phyloP scores from a whole-genome alignment of 805 yeast species.

The Nakazawaea populi region DNA sequence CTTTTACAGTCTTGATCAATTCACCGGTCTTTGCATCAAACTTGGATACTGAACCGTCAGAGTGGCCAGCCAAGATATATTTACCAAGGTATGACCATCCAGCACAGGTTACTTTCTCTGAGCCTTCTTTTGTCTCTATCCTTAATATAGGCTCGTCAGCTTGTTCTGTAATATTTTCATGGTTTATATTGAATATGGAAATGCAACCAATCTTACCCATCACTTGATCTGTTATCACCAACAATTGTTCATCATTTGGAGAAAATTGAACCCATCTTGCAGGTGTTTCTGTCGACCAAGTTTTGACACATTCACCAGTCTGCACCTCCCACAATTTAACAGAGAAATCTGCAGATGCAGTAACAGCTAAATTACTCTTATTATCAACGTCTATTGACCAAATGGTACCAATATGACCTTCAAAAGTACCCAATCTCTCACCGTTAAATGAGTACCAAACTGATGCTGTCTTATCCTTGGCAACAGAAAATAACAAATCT shows the following conservation, averaged over 20 bases:
- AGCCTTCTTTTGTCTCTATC: slow-evolving; percentile 55
- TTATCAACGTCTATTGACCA: slow-evolving; percentile 88
- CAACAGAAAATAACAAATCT: slow-evolving; percentile 84
- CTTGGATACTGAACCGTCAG: slow-evolving; percentile 79
- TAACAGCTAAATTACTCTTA: slow-evolving; percentile 61
- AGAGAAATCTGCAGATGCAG: slow-evolving; percentile 89
- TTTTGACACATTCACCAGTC: slow-evolving; percentile 69
- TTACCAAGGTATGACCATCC: slow-evolving; percentile 79
- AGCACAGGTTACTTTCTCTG: slow-evolving; percentile 70
- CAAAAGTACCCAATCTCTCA: slow-evolving; percentile 90
- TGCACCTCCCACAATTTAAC: slow-evolving; percentile 80
- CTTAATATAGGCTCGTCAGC: slow-evolving; percentile 48
- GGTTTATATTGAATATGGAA: slow-evolving; percentile 56
- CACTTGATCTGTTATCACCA: slow-evolving; percentile 83
- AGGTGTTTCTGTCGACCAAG: slow-evolving; percentile 78
- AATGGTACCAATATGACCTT: slow-evolving; percentile 87
- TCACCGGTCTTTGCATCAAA: slow-evolving; percentile 76
- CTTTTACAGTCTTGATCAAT: slow-evolving; percentile 46
- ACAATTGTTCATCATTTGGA: slow-evolving; percentile 60
- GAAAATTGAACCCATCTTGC: slow-evolving; percentile 86
- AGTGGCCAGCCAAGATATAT: slow-evolving; percentile 80
- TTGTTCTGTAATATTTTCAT: slow-evolving; percentile 38
- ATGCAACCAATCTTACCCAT: slow-evolving; percentile 86
- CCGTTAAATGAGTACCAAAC: slow-evolving; percentile 96
- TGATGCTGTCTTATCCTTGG: slow-evolving; percentile 85